Evolutionary conservation across 129 eudicot species (phyloP).

Genomic region (Dittrichia graveolens): DNA sequence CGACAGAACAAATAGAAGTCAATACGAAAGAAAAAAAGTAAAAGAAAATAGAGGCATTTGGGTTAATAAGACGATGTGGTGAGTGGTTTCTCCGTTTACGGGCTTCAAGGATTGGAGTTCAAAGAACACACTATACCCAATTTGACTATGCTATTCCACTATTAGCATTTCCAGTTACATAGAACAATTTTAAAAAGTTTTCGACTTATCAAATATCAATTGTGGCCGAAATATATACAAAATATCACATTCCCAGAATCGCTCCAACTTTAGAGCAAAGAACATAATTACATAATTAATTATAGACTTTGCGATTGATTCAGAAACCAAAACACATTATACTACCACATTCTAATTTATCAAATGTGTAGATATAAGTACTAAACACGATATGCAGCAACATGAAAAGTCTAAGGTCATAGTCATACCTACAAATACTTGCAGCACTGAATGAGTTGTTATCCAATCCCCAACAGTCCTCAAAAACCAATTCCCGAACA

Average conservation of each 20-base stretch:
- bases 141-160: background rate
- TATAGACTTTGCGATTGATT: background rate
- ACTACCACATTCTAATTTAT: background rate
- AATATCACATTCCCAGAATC: background rate
- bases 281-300: background rate
- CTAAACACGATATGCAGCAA: background rate
- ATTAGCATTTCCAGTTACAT: background rate
- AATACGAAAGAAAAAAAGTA: background rate
- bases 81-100: too few species aligned
- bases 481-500: conserved; percentile 65
- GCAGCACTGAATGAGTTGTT: conserved; percentile 62
- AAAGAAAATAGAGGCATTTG: too few species aligned
- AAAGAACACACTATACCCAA: background rate
- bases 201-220: background rate
- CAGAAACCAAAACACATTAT: background rate
- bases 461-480: conserved; percentile 97
- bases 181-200: background rate
- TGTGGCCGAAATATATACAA: background rate
- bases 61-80: too few species aligned
- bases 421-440: conserved; percentile 71
- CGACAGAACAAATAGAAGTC: background rate
- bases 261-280: conserved; percentile 12
- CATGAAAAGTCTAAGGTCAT: background rate
- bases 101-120: background rate
- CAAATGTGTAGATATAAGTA: background rate